A percentile compares a stretch with the other conserved stretches of the same genome.
Conservation (phyloP, 1,284 basidiomycete species). For the Ganoderma boninense region DNA sequence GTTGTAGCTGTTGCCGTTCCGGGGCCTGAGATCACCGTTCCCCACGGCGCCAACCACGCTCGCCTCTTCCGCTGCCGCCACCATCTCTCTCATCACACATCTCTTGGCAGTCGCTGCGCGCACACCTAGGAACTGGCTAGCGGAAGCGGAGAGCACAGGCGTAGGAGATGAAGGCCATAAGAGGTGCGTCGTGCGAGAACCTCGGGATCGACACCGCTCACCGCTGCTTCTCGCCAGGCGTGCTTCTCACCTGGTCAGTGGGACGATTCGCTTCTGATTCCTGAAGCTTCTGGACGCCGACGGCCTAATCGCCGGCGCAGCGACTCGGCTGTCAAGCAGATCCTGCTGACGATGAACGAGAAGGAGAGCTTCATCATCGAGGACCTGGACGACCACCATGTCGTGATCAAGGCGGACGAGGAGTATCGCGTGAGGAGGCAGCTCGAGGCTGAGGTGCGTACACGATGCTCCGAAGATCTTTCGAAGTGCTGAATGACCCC, state of each 20-base stretch:
- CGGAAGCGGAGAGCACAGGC: not conserved
- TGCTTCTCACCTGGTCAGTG: slow-evolving; percentile 78
- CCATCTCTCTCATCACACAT: not conserved
- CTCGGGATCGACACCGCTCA: slow-evolving; percentile 13
- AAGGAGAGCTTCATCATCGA: slow-evolving; percentile 55
- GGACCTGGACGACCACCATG: slow-evolving; percentile 83
- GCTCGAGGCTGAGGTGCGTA: slow-evolving; percentile 78
- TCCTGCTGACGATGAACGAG: slow-evolving; percentile 85
- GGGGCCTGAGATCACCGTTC: slow-evolving; percentile 16
- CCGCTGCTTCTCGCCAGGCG: slow-evolving; percentile 50
- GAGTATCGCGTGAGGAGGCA: slow-evolving; percentile 77
- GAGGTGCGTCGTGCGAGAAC: slow-evolving; percentile 51
- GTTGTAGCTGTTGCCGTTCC: slow-evolving; percentile 1
- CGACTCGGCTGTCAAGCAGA: slow-evolving; percentile 92
- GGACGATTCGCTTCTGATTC: slow-evolving; percentile 1
- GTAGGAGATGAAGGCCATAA: slow-evolving; percentile 66
- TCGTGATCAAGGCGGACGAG: slow-evolving; percentile 84
- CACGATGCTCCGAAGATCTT: not conserved
- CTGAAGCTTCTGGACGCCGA: slow-evolving; percentile 1
- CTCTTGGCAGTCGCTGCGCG: not conserved
- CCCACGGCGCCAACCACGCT: slow-evolving; percentile 8
- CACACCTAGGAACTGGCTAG: not conserved
- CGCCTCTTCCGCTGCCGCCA: not conserved
- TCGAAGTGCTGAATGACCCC: not conserved
- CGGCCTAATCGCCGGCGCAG: slow-evolving; percentile 77